phyloP scores from a whole-genome alignment of 2,329 filamentous ascomycete species.

The Akanthomyces uredinophilus region DNA sequence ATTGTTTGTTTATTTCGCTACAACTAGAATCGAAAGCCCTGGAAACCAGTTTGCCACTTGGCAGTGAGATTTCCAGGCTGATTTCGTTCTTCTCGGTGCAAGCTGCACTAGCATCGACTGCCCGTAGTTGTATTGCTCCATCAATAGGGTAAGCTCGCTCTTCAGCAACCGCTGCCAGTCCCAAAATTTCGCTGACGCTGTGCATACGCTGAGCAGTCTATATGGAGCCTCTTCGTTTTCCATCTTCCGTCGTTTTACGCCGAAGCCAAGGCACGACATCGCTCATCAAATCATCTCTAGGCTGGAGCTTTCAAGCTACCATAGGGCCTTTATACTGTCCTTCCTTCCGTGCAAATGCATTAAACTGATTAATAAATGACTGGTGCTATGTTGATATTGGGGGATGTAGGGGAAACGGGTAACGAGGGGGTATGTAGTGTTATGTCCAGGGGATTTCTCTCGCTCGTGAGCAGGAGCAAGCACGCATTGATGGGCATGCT shows the following conservation, averaged over 20 bases:
- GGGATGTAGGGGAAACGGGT: slow-evolving; percentile 16
- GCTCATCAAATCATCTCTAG: slow-evolving; percentile 26
- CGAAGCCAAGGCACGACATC: neutral
- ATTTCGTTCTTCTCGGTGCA: neutral
- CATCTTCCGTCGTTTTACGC: neutral
- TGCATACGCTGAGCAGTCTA: neutral
- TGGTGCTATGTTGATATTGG: slow-evolving; percentile 28
- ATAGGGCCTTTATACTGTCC: slow-evolving; percentile 39
- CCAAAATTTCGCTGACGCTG: neutral
- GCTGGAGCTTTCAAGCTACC: slow-evolving; percentile 64
- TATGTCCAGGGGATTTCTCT: slow-evolving; percentile 9
- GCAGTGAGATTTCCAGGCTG: neutral
- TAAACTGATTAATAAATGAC: slow-evolving; percentile 33
- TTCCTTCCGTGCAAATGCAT: slow-evolving; percentile 27
- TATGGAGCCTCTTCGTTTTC: slow-evolving; percentile 13
- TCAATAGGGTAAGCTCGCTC: slow-evolving; percentile 1
- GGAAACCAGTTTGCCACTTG: slow-evolving; percentile 8
- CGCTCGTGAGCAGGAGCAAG: slow-evolving; percentile 4
- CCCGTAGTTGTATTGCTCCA: slow-evolving; percentile 13
- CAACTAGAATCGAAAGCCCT: slow-evolving; percentile 4
- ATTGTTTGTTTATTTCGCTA: slow-evolving; percentile 13
- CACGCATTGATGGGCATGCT: neutral
- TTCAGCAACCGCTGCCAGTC: neutral
- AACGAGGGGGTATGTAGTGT: slow-evolving; percentile 20
- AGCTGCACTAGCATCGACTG: slow-evolving; percentile 14